phyloP scores from a whole-genome alignment of 2,329 filamentous ascomycete genomes.

The Cordyceps javanica region DNA sequence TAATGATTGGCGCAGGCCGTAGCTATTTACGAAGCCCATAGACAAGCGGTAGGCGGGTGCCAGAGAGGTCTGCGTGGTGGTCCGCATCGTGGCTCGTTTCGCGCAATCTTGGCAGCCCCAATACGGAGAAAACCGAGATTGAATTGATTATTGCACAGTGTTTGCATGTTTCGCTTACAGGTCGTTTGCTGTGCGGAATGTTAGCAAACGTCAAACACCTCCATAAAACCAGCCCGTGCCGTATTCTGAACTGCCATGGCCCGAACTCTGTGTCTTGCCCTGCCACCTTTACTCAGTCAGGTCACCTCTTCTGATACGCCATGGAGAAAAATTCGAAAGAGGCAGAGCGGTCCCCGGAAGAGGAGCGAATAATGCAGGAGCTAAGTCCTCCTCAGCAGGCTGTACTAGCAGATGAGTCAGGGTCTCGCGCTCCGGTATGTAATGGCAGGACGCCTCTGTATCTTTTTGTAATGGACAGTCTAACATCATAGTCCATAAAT shows the following conservation, averaged over 20 bases:
- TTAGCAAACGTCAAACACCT: background rate
- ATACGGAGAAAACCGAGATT: background rate
- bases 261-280: background rate
- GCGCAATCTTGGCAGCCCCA: background rate
- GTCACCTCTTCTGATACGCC: background rate
- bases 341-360: background rate
- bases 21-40: background rate
- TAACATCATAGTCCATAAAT: conserved; percentile 25
- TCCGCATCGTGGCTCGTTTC: background rate
- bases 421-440: conserved; percentile 26
- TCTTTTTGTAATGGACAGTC: background rate
- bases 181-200: background rate
- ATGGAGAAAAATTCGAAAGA: background rate
- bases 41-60: no score
- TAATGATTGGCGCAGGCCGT: background rate
- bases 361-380: conserved; percentile 8
- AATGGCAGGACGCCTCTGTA: background rate
- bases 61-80: no score
- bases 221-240: background rate
- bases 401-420: conserved; percentile 5
- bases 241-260: background rate
- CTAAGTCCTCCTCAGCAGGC: conserved; percentile 14
- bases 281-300: background rate
- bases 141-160: background rate
- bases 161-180: background rate